Evolutionary conservation across 768 basidiomycete genomes (phyloP), one percentile per base, ranked within the genome.

Genomic region (Cystofilobasidium bisporidii): DNA sequence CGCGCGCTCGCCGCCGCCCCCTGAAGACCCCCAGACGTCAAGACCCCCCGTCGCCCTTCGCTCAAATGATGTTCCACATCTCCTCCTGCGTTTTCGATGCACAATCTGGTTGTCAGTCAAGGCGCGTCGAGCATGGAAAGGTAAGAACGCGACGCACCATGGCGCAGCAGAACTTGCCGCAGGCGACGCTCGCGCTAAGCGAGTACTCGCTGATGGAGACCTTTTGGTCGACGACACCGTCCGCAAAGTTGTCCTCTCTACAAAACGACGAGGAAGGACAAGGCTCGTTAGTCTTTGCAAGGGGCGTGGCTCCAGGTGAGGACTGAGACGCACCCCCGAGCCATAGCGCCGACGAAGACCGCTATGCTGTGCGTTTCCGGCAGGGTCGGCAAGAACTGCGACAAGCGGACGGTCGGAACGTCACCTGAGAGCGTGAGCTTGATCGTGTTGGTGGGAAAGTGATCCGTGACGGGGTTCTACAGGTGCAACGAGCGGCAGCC

Each of bases 271-370:
- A n/a, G 36, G 30, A 55, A 22, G 50, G 12, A 14, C 17, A 20
- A 2, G 28, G 30, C 38, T 36, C n/a, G 17, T 20, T 22, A 22
- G 32, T n/a, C 36, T 28, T 14, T 43, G 15, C 12, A 43, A 40
- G 32, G 15, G n/a, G n/a, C n/a, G n/a, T n/a, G n/a, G n/a, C n/a
- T n/a, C n/a, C n/a, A n/a, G n/a, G 53, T 30, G 41, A 48, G 55
- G 40, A 20, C 12, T 30, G 32, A 2, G 17, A 71, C 78, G 61
- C 36, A 79, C 76, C 94, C 94, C 67, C 94, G 82, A 9, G 94
- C 94, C 94, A 99, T 99, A 26, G 94, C 96, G 59, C 94, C 94
- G 65, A 99, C 92, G 72, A 97, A 96, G 64, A 99, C 88, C 22
- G 91, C 92, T 63, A 99, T 80, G 43, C 87, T 87, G 73, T 97